Evolutionary conservation across 2,329 filamentous ascomycete genomes (phyloP).

Genomic region (Pseudocercospora fuligena): DNA sequence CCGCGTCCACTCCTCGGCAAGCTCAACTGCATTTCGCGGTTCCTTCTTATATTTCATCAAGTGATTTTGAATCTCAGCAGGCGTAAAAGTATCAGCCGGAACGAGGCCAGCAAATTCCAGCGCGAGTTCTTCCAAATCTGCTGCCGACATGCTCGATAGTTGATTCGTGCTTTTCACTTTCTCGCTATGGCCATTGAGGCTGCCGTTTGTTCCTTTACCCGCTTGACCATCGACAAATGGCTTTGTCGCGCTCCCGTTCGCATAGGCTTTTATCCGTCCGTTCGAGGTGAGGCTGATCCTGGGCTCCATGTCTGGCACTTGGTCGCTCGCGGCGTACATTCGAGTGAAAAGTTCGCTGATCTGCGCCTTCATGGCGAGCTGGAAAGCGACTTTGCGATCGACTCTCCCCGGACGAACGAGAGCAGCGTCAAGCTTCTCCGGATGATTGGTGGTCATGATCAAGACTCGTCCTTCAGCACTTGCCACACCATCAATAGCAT

Average conservation of each 20-base stretch:
- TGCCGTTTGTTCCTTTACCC: conserved; percentile 1
- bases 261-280: neutral
- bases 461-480: conserved; percentile 78
- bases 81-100: conserved; percentile 55
- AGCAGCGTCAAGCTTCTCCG: conserved; percentile 68
- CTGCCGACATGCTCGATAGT: conserved; percentile 21
- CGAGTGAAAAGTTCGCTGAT: conserved; percentile 50
- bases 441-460: conserved; percentile 82
- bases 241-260: conserved; percentile 8
- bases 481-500: conserved; percentile 81
- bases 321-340: conserved; percentile 40
- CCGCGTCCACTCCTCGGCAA: conserved; percentile 50
- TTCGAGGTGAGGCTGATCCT: conserved; percentile 6
- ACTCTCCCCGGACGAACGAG: conserved; percentile 75
- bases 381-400: conserved; percentile 69
- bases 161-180: conserved; percentile 16
- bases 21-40: conserved; percentile 50
- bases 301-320: conserved; percentile 22
- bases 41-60: conserved; percentile 57
- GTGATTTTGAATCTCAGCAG: conserved; percentile 60
- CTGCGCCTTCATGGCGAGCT: conserved; percentile 47
- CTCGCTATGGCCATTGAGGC: conserved; percentile 23
- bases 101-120: conserved; percentile 51
- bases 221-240: conserved; percentile 8
- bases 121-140: conserved; percentile 48